Evolutionary conservation across 2,329 filamentous ascomycete species (phyloP).

Genomic region (Camptophora hylomeconis): DNA sequence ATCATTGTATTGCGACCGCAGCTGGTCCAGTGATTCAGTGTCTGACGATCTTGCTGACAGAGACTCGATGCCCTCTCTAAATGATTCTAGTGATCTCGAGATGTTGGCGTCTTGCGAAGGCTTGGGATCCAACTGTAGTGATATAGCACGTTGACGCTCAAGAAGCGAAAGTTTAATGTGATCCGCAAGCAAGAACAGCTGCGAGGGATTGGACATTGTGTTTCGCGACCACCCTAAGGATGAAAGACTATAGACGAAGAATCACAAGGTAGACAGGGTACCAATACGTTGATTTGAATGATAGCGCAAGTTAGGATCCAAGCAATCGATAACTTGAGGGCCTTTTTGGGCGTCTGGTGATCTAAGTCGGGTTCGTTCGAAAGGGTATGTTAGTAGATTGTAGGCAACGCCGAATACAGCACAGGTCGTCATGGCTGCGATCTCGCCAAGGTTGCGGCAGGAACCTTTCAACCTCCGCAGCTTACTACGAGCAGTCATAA

Average conservation of each 20-base stretch:
- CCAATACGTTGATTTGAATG: constrained; percentile 5
- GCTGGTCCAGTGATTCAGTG: constrained; percentile 33
- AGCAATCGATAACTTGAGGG: no score
- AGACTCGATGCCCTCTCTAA: constrained; percentile 64
- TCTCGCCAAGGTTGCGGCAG: no score
- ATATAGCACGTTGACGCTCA: constrained; percentile 76
- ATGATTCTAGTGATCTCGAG: constrained; percentile 72
- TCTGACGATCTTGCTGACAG: constrained; percentile 38
- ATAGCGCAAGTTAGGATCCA: no score
- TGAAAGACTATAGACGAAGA: constrained; percentile 1
- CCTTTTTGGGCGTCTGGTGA: no score
- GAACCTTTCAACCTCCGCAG: no score
- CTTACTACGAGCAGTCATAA: no score
- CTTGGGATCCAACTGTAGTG: constrained; percentile 63
- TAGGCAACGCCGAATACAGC: no score
- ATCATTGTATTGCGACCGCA: constrained; percentile 63
- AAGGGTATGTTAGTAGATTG: no score
- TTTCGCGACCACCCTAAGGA: constrained; percentile 10
- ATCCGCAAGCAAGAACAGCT: constrained; percentile 86
- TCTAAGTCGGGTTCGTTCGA: no score
- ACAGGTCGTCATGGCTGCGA: no score
- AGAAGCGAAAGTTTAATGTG: constrained; percentile 93
- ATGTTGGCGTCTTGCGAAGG: constrained; percentile 74
- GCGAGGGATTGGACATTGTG: constrained; percentile 44
- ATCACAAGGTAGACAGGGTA: constrained; percentile 2